Evolutionary conservation across 352 stramenopile genomes (phyloP).

Genomic region (Pythium brachiatum): DNA sequence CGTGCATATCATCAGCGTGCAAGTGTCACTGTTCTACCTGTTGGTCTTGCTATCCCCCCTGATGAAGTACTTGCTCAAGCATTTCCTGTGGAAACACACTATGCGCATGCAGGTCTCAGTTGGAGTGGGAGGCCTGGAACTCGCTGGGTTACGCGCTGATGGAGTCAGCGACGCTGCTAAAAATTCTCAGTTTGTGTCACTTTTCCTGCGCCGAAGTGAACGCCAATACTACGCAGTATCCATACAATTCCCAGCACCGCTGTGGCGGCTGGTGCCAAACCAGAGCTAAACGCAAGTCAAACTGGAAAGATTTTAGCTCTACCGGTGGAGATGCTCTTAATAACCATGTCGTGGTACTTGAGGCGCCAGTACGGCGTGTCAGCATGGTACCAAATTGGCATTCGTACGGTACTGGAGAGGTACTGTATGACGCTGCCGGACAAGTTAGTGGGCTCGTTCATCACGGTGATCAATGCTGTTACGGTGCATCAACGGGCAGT

Average conservation of each 20-base stretch:
- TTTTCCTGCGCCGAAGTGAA: no score
- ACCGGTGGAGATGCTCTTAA: no score
- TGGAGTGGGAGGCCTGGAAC: not conserved
- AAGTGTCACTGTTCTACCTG: no score
- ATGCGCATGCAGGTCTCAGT: no score
- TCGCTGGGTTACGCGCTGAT: conserved; percentile 31
- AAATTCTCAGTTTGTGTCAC: no score
- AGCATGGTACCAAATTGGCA: conserved; percentile 28
- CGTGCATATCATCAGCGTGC: no score
- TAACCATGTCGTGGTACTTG: conserved; percentile 26
- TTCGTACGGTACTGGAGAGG: conserved; percentile 36
- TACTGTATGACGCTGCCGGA: conserved; percentile 35
- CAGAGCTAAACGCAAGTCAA: no score
- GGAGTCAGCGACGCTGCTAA: conserved; percentile 30
- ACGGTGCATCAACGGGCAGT: conserved; percentile 18
- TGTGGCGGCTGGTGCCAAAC: no score
- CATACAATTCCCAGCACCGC: no score
- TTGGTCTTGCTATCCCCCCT: conserved; percentile 16
- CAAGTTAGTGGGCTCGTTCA: conserved; percentile 31
- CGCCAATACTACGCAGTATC: no score
- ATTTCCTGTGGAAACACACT: conserved; percentile 12
- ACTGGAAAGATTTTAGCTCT: no score
- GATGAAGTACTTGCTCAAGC: conserved; percentile 19
- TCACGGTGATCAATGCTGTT: conserved; percentile 6
- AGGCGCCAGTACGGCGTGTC: conserved; percentile 26